Base-by-base conservation (phyloP, 2,329 filamentous ascomycete species). In the Hymenoscyphus fraxineus region DNA sequence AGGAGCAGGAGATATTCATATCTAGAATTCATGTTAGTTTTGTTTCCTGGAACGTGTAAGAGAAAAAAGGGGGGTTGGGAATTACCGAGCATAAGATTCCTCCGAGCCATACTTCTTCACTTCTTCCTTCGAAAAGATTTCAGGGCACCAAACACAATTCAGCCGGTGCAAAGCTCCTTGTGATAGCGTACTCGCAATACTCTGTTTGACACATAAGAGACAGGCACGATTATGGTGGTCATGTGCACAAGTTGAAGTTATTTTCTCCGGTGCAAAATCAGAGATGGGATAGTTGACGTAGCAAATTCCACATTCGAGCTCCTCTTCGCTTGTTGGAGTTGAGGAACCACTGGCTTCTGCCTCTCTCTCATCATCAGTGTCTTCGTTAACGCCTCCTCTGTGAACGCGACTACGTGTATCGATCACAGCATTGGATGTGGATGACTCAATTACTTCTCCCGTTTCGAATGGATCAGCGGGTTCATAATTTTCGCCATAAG, bases 1-100 rank as follows among this genome's bases (percentile, higher is more conserved):
- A 61, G 58, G 56, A 66, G 47, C 2, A 64, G 12, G n/a, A 69
- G 64, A 39, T 69, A 68, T 44, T 68, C 59, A 22, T 66, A 70
- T 27, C 69, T 68, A 41, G n/a, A 47, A 7, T 4, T 22, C 22
- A 51, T 51, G 16, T 19, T 22, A 19, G n/a, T 19, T 22, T 51
- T 10, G n/a, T n/a, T 44, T 51, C 19, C 15, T n/a, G n/a, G n/a
- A n/a, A 22, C 9, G n/a, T 13, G 10, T 15, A 22, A 12, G 22
- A 57, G 31, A 10, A 13, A 35, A 3, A 16, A 56, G n/a, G n/a
- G n/a, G n/a, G n/a, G n/a, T n/a, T n/a, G n/a, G n/a, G n/a, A n/a
- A 55, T 41, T 64, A 67, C 68, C 64, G 58, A 39, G 60, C n/a
- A 47, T 67, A 65, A 4, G 63, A 60, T 27, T 61, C 57, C 19